Percentiles rank a stretch among this genome's conserved stretches.
These are phyloP conservation scores for Globisporangium nunn DNA, from an alignment of 352 stramenopile species.

Conservation along the genomic window DNA sequence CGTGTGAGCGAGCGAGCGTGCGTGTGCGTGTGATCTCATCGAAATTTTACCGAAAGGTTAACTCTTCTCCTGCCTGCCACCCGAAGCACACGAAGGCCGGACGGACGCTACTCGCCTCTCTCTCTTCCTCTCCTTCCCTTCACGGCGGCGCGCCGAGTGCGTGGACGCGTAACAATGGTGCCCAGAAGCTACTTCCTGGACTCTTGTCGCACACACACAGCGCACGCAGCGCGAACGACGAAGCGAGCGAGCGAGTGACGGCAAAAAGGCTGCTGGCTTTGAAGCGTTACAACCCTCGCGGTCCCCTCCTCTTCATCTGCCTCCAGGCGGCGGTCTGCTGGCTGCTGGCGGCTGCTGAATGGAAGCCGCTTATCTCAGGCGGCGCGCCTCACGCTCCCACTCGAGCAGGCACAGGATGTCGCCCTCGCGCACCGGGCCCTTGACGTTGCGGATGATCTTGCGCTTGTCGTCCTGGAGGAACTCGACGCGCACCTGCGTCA, in stretches of 20 bases:
- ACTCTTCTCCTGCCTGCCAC: conserved; percentile 5
- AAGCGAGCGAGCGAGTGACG: neutral
- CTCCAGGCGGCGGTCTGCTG: neutral
- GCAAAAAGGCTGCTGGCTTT: neutral
- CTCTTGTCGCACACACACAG: neutral
- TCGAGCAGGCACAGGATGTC: conserved; percentile 99
- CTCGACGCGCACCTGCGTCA: conserved; percentile 99
- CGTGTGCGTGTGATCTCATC: conserved; percentile 26
- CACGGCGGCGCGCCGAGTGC: neutral
- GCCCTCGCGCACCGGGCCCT: conserved; percentile 97
- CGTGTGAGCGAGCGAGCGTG: neutral
- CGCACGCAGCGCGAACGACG: neutral
- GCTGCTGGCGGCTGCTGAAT: neutral
- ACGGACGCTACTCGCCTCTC: too few species aligned
- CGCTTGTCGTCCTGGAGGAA: conserved; percentile 98
- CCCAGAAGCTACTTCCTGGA: neutral
- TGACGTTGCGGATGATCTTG: conserved; percentile 99
- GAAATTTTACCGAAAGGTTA: conserved; percentile 53
- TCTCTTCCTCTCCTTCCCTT: too few species aligned
- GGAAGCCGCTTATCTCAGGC: conserved; percentile 91
- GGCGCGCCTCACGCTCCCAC: conserved; percentile 98
- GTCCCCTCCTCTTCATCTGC: neutral
- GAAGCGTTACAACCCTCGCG: neutral
- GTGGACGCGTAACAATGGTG: neutral
- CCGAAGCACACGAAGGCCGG: too few species aligned